phyloP scores from a whole-genome alignment of 495 filamentous ascomycete genomes.

The Gamarada debralockiae region DNA sequence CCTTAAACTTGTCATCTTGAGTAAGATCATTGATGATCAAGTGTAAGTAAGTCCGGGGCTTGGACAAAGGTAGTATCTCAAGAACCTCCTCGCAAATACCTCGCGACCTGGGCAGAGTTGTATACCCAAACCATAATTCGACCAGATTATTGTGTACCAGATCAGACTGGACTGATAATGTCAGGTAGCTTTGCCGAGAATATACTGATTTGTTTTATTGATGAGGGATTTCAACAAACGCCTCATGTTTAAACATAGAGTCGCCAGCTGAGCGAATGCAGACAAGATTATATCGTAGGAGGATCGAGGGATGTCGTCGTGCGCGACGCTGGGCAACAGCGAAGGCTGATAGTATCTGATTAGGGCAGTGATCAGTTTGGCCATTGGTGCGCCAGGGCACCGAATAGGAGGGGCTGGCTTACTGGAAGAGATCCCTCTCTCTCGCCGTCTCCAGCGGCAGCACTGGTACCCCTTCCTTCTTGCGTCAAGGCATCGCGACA shows the following conservation, averaged over 20 bases:
- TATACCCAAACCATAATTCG: conserved; percentile 3
- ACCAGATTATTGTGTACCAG: not conserved
- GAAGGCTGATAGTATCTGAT: conserved; percentile 2
- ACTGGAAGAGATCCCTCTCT: conserved; percentile 1
- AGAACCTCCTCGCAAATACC: not conserved
- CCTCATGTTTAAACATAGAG: conserved; percentile 32
- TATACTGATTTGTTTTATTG: conserved; percentile 30
- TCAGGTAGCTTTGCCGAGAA: conserved; percentile 34
- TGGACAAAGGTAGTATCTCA: conserved; percentile 1
- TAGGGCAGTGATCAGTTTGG: not conserved
- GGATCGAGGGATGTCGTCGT: not conserved
- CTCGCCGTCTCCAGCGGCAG: not conserved
- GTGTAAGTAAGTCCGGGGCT: not conserved
- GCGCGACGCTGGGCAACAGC: not conserved
- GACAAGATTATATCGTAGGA: conserved; percentile 34
- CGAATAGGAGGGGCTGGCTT: not conserved
- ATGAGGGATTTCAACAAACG: conserved; percentile 38
- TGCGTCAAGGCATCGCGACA: not conserved
- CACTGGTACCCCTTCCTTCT: not conserved
- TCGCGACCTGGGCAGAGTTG: conserved; percentile 1
- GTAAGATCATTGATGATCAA: conserved; percentile 32
- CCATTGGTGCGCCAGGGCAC: too few species aligned
- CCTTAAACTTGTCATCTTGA: conserved; percentile 32
- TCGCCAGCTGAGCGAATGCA: conserved; percentile 41
- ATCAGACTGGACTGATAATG: conserved; percentile 21